Conservation (phyloP, 208 protist genomes). For the Leishmania tropica region DNA sequence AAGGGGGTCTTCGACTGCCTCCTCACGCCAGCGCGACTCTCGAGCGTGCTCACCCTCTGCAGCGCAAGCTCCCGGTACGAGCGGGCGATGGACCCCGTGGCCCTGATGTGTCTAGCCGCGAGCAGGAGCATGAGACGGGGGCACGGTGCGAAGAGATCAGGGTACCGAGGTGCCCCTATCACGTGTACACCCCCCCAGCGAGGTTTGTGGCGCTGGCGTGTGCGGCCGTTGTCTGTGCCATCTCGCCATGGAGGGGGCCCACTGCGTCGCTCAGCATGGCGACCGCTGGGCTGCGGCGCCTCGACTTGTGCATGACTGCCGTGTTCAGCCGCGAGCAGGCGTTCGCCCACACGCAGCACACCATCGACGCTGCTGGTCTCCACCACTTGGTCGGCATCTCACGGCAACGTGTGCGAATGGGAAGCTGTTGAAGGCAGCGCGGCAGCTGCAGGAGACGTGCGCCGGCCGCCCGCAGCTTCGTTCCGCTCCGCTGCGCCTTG, state of each 20-base stretch:
- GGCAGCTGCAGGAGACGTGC: constrained; percentile 57
- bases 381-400: constrained; percentile 60
- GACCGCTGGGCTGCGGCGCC: constrained; percentile 50
- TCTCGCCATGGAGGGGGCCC: constrained; percentile 58
- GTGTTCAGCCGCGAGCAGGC: constrained; percentile 58
- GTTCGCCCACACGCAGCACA: constrained; percentile 61
- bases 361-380: constrained; percentile 61
- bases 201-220: constrained; percentile 51
- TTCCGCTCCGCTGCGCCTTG: constrained; percentile 59
- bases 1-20: too few species aligned
- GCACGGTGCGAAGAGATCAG: too few species aligned
- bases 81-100: too few species aligned
- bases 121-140: too few species aligned
- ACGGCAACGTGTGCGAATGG: constrained; percentile 71
- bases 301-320: constrained; percentile 66
- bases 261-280: constrained; percentile 61
- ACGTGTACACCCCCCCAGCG: too few species aligned
- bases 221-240: constrained; percentile 55
- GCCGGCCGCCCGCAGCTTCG: constrained; percentile 46
- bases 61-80: too few species aligned
- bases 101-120: too few species aligned
- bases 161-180: too few species aligned
- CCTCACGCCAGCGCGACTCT: too few species aligned
- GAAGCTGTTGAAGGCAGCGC: constrained; percentile 72
- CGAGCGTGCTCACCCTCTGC: too few species aligned